Conservation (phyloP, 306 rosid species). For the Citrullus mucosospermus region DNA sequence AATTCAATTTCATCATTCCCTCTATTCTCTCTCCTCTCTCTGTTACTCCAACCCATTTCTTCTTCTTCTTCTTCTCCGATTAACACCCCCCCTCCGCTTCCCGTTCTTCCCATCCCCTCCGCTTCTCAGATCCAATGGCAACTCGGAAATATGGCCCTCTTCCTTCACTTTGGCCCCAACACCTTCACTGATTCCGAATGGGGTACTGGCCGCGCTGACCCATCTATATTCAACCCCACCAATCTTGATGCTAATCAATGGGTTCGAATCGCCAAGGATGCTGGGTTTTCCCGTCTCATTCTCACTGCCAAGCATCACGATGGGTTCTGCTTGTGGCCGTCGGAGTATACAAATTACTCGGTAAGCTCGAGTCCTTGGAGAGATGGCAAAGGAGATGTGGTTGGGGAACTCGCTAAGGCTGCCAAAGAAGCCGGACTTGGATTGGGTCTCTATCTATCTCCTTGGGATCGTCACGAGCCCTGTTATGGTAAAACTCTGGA, state of each 20-base stretch:
- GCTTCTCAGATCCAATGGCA: conserved; percentile 85
- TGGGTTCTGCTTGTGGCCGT: conserved; percentile 93
- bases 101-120: conserved; percentile 66
- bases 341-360: conserved; percentile 60
- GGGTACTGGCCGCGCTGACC: conserved; percentile 58
- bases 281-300: conserved; percentile 50
- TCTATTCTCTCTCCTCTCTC: background rate
- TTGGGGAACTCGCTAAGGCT: conserved; percentile 54
- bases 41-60: background rate
- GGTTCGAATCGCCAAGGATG: conserved; percentile 57
- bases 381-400: conserved; percentile 60
- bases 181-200: conserved; percentile 76
- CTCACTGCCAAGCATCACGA: conserved; percentile 84
- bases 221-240: conserved; percentile 54
- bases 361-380: conserved; percentile 56
- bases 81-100: conserved; percentile 56
- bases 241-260: conserved; percentile 62
- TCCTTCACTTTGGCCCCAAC: conserved; percentile 88
- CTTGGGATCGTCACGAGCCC: conserved; percentile 85
- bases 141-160: conserved; percentile 48
- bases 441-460: conserved; percentile 77
- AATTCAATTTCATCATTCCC: background rate
- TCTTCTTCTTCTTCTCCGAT: conserved; percentile 15
- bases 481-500: conserved; percentile 45
- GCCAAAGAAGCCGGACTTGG: conserved; percentile 54